Base-by-base conservation (phyloP, 495 filamentous ascomycete genomes). In the Aspergillus indologenus region DNA sequence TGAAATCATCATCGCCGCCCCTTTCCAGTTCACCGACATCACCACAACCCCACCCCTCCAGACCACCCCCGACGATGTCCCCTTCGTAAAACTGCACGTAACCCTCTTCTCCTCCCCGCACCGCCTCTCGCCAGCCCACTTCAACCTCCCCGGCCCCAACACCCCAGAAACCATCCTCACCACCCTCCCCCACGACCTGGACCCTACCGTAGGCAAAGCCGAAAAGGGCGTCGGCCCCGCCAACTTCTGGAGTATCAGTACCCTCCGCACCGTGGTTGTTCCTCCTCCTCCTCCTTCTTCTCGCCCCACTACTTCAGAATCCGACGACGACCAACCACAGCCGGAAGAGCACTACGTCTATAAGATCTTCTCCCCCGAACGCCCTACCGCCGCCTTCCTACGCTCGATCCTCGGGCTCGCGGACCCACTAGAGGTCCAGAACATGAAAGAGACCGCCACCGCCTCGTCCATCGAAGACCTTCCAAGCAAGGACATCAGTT, bases 341-440 rank as follows among this genome's bases (percentile, higher is more conserved):
- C 64, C 72, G 23, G 61, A 73, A 18, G 58, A 63, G 18, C 93
- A 98, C 68, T 92, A 90, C 64, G 81, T 96, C 26, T 98, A 98
- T 78, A 98, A 98, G 72, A 89, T 98, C 58, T 98, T 98, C 80
- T 95, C 91, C 0, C 90, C 92, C 0, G 72, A 83, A 42, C 79
- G 77, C 5, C 77, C 91, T 12, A 85, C 85, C 0, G 70, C 83
- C 0, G 68, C 79, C 3, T 92, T 92, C 65, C 65, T 96, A 34
- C 76, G 80, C 12, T 63, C 73, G 9, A 63, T 79, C 19, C 63
- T 80, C 1, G 72, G 67, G 1, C 62, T 78, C 20, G 63, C 12
- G 12, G 34, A 40, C 34, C 26, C n/a, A n/a, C n/a, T n/a, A 29
- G 26, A 29, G 9, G 12, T 2, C 5, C 34, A 72, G 2, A 58